A percentile compares a stretch with the other conserved stretches of the same genome.
phyloP scores from a whole-genome alignment of 1,284 basidiomycete species.

The Grifola frondosa region DNA sequence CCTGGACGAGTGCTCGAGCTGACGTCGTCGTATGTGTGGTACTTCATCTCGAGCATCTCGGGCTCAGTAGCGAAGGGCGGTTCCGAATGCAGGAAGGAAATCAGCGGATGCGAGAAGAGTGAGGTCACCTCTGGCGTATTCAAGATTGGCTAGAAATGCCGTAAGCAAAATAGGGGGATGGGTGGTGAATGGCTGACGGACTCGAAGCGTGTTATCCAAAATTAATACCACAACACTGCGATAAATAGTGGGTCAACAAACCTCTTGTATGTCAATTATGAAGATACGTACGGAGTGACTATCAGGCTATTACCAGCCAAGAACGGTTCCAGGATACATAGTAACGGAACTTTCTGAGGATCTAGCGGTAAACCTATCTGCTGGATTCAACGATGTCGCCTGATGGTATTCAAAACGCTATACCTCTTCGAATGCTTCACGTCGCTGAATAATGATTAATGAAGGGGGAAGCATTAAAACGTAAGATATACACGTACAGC shows the following conservation, averaged over 20 bases:
- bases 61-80: conserved; percentile 60
- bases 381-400: conserved; percentile 4
- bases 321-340: conserved; percentile 77
- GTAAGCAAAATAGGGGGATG: conserved; percentile 1
- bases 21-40: conserved; percentile 65
- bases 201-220: conserved; percentile 66
- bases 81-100: conserved; percentile 66
- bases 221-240: conserved; percentile 83
- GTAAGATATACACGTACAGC: conserved; percentile 55
- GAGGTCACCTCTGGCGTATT: conserved; percentile 76
- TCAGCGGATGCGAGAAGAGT: conserved; percentile 81
- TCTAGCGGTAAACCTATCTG: conserved; percentile 82
- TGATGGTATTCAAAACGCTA: conserved; percentile 1
- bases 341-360: conserved; percentile 61
- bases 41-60: conserved; percentile 54
- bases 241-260: background rate
- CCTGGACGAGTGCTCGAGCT: conserved; percentile 42
- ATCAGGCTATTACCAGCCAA: conserved; percentile 69
- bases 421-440: conserved; percentile 76
- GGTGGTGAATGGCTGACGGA: conserved; percentile 30
- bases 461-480: background rate
- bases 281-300: conserved; percentile 71
- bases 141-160: conserved; percentile 63
- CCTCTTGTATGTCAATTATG: conserved; percentile 1
- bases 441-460: conserved; percentile 46